These are phyloP conservation scores for Cryptococcus neoformans DNA, from an alignment of 1,284 basidiomycete species.

Conservation along the genomic window DNA sequence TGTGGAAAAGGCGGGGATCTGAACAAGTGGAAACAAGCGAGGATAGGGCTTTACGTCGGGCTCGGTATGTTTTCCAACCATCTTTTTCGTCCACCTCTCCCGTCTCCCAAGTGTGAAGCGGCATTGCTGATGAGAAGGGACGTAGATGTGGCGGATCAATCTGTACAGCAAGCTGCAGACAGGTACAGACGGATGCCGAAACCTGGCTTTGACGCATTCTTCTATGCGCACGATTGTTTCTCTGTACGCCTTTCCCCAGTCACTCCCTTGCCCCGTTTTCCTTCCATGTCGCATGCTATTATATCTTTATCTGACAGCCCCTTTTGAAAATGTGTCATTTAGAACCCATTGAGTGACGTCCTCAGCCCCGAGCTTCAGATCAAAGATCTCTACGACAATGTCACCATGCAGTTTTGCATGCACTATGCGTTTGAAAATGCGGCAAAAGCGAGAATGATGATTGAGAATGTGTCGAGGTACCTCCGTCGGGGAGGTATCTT, in stretches of 20 bases:
- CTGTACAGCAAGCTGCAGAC: conserved; percentile 79
- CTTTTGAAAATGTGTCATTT: conserved; percentile 1
- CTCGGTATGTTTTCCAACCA: conserved; percentile 60
- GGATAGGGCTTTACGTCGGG: conserved; percentile 72
- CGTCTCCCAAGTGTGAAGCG: too few species aligned
- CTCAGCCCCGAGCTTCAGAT: conserved; percentile 61
- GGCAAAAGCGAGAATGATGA: conserved; percentile 83
- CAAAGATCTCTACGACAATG: conserved; percentile 71
- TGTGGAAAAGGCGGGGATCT: conserved; percentile 98
- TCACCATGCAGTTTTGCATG: conserved; percentile 99
- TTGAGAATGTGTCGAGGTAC: conserved; percentile 81
- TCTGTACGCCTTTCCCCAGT: conserved; percentile 40
- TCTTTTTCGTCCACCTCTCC: not conserved
- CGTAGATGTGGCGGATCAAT: conserved; percentile 84
- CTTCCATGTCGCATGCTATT: not conserved
- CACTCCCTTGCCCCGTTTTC: not conserved
- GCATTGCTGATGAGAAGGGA: not conserved
- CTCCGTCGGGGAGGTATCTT: conserved; percentile 82
- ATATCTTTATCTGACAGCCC: too few species aligned
- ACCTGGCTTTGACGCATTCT: conserved; percentile 68
- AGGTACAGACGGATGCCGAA: conserved; percentile 59
- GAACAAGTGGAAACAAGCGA: conserved; percentile 92
- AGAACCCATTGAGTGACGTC: conserved; percentile 64
- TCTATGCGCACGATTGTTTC: conserved; percentile 89
- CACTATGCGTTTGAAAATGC: conserved; percentile 96